Conservation (phyloP, 768 basidiomycete genomes). For the Melanogaster broomeanus region DNA sequence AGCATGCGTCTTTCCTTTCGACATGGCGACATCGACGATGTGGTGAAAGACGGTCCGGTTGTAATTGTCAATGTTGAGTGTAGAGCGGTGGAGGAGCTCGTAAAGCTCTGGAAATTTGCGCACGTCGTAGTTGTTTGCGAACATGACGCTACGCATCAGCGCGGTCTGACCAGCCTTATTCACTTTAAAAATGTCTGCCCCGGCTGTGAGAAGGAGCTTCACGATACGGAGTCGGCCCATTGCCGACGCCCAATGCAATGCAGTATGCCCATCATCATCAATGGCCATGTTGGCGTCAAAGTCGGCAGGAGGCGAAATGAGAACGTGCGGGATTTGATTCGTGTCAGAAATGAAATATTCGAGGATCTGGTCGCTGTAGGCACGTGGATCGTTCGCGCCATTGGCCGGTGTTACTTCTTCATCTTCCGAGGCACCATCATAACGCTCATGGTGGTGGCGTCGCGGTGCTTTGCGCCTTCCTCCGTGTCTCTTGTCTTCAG, state of each 20-base stretch:
- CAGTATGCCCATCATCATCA: conserved; percentile 97
- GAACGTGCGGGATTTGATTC: conserved; percentile 82
- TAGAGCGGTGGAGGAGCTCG: conserved; percentile 95
- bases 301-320: conserved; percentile 85
- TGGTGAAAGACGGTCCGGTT: conserved; percentile 99
- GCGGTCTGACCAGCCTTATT: conserved; percentile 97
- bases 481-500: conserved; percentile 35
- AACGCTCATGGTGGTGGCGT: conserved; percentile 47
- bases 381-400: conserved; percentile 53
- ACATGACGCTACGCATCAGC: conserved; percentile 99
- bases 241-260: conserved; percentile 97
- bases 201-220: conserved; percentile 89
- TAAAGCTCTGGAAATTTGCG: conserved; percentile 98
- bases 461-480: conserved; percentile 50
- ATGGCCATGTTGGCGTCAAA: conserved; percentile 96
- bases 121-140: conserved; percentile 98
- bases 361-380: conserved; percentile 94
- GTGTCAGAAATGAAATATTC: conserved; percentile 99
- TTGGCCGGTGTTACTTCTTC: conserved; percentile 42
- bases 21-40: conserved; percentile 95
- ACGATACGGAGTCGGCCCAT: conserved; percentile 98
- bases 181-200: conserved; percentile 95
- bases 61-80: conserved; percentile 96
- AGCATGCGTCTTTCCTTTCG: conserved; percentile 96
- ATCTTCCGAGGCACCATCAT: conserved; percentile 45